These are phyloP conservation scores for Globisporangium paddicum DNA, from an alignment of 352 stramenopile species.

Conservation along the genomic window DNA sequence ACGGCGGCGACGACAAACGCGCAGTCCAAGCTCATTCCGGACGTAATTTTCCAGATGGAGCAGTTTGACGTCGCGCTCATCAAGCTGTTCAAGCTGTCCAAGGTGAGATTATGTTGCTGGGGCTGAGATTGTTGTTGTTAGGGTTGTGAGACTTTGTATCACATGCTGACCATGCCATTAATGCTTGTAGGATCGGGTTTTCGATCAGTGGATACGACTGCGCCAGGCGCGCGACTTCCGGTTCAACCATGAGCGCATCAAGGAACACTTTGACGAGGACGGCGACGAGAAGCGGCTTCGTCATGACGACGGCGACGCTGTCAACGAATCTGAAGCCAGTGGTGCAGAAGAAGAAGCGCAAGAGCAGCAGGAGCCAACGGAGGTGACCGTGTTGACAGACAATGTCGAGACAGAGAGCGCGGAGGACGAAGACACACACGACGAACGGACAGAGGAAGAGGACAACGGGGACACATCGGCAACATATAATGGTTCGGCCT, in stretches of 20 bases:
- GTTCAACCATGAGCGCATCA: slow-evolving; percentile 36
- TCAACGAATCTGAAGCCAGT: slow-evolving; percentile 15
- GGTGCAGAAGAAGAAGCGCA: slow-evolving; percentile 11
- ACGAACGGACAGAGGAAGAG: slow-evolving; percentile 4
- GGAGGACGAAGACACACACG: slow-evolving; percentile 10
- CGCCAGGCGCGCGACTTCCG: slow-evolving; percentile 49
- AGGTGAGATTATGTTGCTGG: slow-evolving; percentile 18
- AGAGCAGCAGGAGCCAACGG: slow-evolving; percentile 5
- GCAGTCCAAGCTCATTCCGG: slow-evolving; percentile 55
- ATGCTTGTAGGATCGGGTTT: slow-evolving; percentile 27
- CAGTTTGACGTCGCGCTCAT: slow-evolving; percentile 65
- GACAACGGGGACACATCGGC: neutral
- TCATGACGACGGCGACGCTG: neutral
- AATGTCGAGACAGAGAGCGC: slow-evolving; percentile 14
- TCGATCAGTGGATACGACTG: slow-evolving; percentile 45
- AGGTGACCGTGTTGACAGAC: slow-evolving; percentile 7
- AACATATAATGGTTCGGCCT: neutral
- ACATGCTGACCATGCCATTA: neutral
- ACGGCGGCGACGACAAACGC: slow-evolving; percentile 5
- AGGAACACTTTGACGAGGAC: slow-evolving; percentile 18
- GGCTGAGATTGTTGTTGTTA: neutral
- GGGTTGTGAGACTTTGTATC: neutral
- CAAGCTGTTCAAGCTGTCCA: slow-evolving; percentile 59
- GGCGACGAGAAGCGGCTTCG: slow-evolving; percentile 14
- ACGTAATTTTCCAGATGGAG: slow-evolving; percentile 65